phyloP scores from a whole-genome alignment of 2,329 filamentous ascomycete species.

The Beauveria scarabaeidicola region DNA sequence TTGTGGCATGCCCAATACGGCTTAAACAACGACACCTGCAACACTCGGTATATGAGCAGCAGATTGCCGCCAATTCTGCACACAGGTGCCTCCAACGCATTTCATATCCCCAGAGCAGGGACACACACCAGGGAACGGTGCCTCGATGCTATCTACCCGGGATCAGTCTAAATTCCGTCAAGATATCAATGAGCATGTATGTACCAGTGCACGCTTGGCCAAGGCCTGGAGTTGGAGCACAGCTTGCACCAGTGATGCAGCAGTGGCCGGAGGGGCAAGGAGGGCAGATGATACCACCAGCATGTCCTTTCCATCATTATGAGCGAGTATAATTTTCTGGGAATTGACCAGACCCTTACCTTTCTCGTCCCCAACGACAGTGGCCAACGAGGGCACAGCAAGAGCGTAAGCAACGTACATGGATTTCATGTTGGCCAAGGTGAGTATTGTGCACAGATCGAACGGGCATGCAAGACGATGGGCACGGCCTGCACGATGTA shows the following conservation, averaged over 20 bases:
- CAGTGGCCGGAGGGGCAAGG: background rate
- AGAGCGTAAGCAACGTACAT: background rate
- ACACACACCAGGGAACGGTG: conserved; percentile 1
- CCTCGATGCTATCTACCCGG: background rate
- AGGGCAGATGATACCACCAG: background rate
- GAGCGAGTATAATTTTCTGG: background rate
- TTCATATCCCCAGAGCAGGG: background rate
- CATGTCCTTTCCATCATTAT: background rate
- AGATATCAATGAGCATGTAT: background rate
- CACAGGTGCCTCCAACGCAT: background rate
- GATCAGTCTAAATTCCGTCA: background rate
- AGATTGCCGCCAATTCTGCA: background rate
- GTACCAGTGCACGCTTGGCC: background rate
- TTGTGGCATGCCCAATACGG: too few relatives aligned
- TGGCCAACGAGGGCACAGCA: background rate
- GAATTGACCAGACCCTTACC: background rate
- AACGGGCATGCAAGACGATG: too few relatives aligned
- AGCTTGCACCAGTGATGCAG: background rate
- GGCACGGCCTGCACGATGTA: background rate
- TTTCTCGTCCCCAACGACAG: background rate
- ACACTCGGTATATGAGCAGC: background rate
- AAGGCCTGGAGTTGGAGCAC: background rate
- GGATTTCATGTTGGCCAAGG: background rate
- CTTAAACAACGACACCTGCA: background rate
- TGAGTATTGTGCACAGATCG: background rate